Conservation (phyloP, 805 yeast species). For the Candida dajiaensis region DNA sequence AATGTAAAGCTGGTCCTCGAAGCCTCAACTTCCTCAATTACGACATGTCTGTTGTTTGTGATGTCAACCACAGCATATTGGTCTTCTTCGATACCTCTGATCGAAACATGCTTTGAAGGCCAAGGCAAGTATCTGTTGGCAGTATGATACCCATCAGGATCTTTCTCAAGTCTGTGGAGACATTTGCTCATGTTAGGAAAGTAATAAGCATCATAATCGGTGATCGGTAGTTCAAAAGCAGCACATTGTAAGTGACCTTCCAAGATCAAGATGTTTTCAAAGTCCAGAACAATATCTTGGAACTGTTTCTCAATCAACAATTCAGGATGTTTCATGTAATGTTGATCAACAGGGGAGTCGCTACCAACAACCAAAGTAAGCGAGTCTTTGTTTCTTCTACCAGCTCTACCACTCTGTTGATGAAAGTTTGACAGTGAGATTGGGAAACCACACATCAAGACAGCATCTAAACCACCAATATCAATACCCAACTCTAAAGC, state of each 20-base stretch:
- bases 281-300: conserved; percentile 54
- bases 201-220: conserved; percentile 48
- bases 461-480: conserved; percentile 89
- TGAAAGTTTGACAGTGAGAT: conserved; percentile 78
- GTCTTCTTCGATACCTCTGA: conserved; percentile 80
- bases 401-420: conserved; percentile 97
- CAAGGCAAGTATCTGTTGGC: conserved; percentile 63
- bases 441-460: conserved; percentile 90
- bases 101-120: conserved; percentile 71
- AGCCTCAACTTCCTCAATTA: conserved; percentile 86
- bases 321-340: conserved; percentile 66
- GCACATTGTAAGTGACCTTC: conserved; percentile 94
- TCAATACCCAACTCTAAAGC: conserved; percentile 96
- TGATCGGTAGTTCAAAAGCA: conserved; percentile 75
- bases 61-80: conserved; percentile 86
- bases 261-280: conserved; percentile 55
- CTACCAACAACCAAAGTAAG: conserved; percentile 81
- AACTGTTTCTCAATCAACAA: conserved; percentile 47
- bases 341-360: conserved; percentile 79
- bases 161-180: conserved; percentile 31
- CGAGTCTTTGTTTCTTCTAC: conserved; percentile 81
- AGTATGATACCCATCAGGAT: conserved; percentile 46
- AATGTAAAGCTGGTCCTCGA: conserved; percentile 85
- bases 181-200: conserved; percentile 35
- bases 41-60: conserved; percentile 66